A percentile compares a stretch with the other conserved stretches of the same genome.
phyloP scores from a whole-genome alignment of 169 alveolate genomes.

The Eimeria mitis region DNA sequence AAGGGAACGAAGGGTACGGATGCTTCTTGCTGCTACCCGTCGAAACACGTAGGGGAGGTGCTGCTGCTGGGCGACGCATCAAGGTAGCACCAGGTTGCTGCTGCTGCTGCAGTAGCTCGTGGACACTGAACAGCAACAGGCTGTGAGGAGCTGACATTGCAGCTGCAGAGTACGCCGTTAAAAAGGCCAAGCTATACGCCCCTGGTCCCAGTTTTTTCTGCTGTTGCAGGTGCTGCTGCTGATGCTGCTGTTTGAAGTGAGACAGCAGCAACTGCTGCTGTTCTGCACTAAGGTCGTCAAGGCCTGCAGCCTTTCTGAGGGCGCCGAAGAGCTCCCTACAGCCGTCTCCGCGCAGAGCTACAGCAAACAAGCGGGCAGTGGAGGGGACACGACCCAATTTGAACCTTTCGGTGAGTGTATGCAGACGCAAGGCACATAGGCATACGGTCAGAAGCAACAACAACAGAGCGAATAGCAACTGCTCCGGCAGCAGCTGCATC shows the following conservation, averaged over 20 bases:
- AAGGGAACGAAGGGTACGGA: constrained; percentile 53
- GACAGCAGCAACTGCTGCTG: constrained; percentile 35
- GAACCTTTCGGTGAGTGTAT: not conserved
- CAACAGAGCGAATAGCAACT: constrained; percentile 37
- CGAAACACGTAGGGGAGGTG: constrained; percentile 55
- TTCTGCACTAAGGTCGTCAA: not conserved
- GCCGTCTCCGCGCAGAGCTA: constrained; percentile 37
- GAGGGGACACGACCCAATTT: not conserved
- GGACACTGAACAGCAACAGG: constrained; percentile 25
- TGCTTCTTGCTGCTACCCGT: constrained; percentile 37
- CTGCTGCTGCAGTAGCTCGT: constrained; percentile 70
- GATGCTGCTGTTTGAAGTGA: not conserved
- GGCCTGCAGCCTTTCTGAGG: constrained; percentile 44
- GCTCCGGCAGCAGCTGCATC: constrained; percentile 26
- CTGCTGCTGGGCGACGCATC: constrained; percentile 67
- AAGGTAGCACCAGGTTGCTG: constrained; percentile 38
- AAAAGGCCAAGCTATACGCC: constrained; percentile 23
- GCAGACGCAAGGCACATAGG: not conserved
- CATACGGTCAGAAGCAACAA: not conserved
- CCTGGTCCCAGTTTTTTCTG: constrained; percentile 21
- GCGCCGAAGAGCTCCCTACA: not conserved
- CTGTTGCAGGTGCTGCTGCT: constrained; percentile 39
- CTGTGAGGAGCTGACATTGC: constrained; percentile 13
- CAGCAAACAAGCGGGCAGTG: not conserved
- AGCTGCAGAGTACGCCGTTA: constrained; percentile 29